Evolutionary conservation across 2,329 filamentous ascomycete species (phyloP), one percentile per base, ranked within the genome.

Genomic region (Aspergillus novofumigatus): DNA sequence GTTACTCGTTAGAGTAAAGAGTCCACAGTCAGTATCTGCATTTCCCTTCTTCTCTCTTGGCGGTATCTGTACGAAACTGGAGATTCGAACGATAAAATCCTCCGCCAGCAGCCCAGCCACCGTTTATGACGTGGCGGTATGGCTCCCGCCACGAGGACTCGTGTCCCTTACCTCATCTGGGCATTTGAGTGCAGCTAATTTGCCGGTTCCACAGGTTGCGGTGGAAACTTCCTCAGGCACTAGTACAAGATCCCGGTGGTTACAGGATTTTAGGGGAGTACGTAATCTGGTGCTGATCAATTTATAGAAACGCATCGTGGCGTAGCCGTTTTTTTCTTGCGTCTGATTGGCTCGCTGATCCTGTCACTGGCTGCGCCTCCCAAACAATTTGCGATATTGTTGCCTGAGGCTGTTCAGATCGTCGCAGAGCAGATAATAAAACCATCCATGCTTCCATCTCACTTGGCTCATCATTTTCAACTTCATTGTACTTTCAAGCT

Each of bases 221-320:
- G 54, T 55, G 59, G 57, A 59, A 60, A 59, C 57, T 14, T 20
- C 32, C 32, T 47, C 20, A 38, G 56, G 62, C 62, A 63, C 32
- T 17, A 35, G 14, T 17, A 17, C 5, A 35, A 14, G 4, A 7
- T 35, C 5, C 14, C 14, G 14, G 14, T 17, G 14, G 32, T 38
- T 38, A 38, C 32, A 38, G 32, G 14, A 17, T 17, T 17, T 17
- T 17, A 7, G 14, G 14, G 32, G 32, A 38, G 14, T 38, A 38
- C 32, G 32, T 38, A 38, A 38, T 38, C 32, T 17, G 5, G 5
- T 17, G 60, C 56, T 23, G 20, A 11, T 51, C 49, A 51, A 51
- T 51, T 51, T 48, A 65, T 67, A 67, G 65, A 63, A 66, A 56
- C 63, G 53, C 11, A 38, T 20, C 49, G 49, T 67, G 65, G 63